These are phyloP conservation scores for Bertia moriformis DNA, from an alignment of 2,329 filamentous ascomycete species.

Conservation along the genomic window DNA sequence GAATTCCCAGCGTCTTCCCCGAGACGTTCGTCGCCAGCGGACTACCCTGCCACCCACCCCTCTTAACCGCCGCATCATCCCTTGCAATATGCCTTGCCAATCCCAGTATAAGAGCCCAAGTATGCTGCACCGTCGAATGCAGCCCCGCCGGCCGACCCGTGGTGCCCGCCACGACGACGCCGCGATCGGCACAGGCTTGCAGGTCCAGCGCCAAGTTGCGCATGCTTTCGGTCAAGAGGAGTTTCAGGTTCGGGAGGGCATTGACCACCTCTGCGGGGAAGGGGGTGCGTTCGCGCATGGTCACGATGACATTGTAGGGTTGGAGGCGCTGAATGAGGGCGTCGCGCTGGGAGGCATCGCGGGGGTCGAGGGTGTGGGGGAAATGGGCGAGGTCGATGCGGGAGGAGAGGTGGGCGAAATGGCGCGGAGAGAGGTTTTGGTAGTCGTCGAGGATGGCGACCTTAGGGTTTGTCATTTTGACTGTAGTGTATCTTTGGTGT, in stretches of 20 bases:
- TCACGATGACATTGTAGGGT: conserved; percentile 33
- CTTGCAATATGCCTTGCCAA: conserved; percentile 32
- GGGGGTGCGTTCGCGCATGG: conserved; percentile 44
- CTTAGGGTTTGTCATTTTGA: conserved; percentile 8
- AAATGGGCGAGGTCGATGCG: conserved; percentile 25
- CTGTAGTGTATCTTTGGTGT: too few species aligned
- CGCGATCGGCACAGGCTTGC: conserved; percentile 21
- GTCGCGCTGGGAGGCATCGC: conserved; percentile 18
- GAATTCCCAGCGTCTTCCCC: conserved; percentile 34
- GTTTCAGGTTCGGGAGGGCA: conserved; percentile 34
- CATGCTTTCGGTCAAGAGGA: conserved; percentile 36
- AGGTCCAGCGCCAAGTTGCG: conserved; percentile 37
- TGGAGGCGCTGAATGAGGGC: conserved; percentile 30
- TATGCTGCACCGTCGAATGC: neutral
- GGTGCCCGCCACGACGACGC: conserved; percentile 28
- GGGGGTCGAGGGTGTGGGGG: conserved; percentile 32
- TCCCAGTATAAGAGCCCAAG: conserved; percentile 14
- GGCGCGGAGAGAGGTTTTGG: conserved; percentile 24
- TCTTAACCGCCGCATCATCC: conserved; percentile 34
- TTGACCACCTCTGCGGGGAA: conserved; percentile 29
- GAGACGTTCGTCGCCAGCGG: conserved; percentile 31
- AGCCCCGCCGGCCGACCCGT: neutral
- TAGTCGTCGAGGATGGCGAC: conserved; percentile 37
- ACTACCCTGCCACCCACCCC: conserved; percentile 32
- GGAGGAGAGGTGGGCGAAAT: conserved; percentile 23